phyloP scores from a whole-genome alignment of 2,329 filamentous ascomycete genomes.

The Gaeumannomyces tritici region DNA sequence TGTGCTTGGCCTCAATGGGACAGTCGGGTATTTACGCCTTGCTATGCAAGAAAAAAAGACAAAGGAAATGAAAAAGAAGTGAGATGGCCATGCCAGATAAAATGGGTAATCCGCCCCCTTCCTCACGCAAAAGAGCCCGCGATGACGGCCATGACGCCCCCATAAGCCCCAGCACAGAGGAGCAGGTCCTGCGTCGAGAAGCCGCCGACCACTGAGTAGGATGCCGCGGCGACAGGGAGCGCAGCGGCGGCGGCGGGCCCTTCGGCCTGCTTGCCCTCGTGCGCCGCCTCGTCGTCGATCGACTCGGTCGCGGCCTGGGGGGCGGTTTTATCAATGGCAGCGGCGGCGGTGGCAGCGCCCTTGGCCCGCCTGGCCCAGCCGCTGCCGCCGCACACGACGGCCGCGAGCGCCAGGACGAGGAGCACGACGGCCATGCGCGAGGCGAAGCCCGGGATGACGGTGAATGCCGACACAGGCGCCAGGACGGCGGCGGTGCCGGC shows the following conservation, averaged over 20 bases:
- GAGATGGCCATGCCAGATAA: not conserved
- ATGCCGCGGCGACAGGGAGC: not conserved
- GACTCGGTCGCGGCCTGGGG: not conserved
- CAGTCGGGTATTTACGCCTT: not conserved
- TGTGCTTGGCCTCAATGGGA: not conserved
- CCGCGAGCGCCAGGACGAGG: conserved; percentile 37
- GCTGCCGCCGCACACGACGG: conserved; percentile 3
- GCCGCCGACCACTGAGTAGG: not conserved
- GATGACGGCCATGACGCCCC: conserved; percentile 9
- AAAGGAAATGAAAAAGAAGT: not conserved
- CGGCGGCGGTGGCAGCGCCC: too few species aligned
- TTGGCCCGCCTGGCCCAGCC: not conserved
- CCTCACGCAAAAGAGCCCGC: not conserved
- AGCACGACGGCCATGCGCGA: conserved; percentile 48
- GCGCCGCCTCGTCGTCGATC: too few species aligned
- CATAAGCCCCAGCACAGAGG: conserved; percentile 7
- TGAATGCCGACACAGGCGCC: conserved; percentile 48
- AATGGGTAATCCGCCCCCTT: not conserved
- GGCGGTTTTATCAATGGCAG: not conserved
- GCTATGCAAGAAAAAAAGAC: not conserved
- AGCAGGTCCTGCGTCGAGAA: conserved; percentile 7
- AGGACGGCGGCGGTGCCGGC: conserved; percentile 41
- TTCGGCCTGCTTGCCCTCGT: not conserved
- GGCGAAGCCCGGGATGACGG: conserved; percentile 44
- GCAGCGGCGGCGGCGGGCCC: too few species aligned